Evolutionary conservation across 257 asterid species (phyloP), one percentile per base, ranked within the genome.

Genomic region (Solanum lycopersicoides): DNA sequence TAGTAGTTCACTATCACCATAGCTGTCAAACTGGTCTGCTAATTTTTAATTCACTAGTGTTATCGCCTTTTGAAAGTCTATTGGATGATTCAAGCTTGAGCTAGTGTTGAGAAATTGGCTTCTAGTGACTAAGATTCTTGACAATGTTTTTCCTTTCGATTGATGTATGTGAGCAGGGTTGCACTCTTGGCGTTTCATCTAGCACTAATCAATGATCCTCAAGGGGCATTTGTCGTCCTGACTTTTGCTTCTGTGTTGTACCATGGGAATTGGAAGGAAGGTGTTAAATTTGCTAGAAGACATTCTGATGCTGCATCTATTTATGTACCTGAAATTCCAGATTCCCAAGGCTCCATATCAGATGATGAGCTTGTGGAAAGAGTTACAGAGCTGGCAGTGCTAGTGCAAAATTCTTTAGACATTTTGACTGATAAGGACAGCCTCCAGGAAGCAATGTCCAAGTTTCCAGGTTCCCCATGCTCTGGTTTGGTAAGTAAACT

Each of bases 201-300:
- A 79, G 95, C 97, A 86, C 89, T 96, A 86, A 89, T 89, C 84
- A 87, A 83, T 85, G 90, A 92, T 85, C 99, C 99, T 83, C 95
- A 93, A 89, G 91, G 89, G 77, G 91, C 93, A 83, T 89, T 91
- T 30, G 95, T 96, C 87, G 93, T 94, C 90, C 91, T 93, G 93
- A 91, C 98, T 87, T 92, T 95, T 88, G 99, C 97, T 86, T 95
- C 98, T 76, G 93, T 96, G 85, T 95, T 97, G 86, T 90, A 90
- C 89, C 94, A 90, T 87, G 95, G 96, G 89, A 88, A 92, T 10
- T 93, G 97, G 98, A 88, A 86, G 75, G 90, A 92, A 87, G 94
- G 98, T 88, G 90, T 93, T 75, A 72, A 84, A 83, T 92, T 91
- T 92, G 96, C 98, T 1, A 93, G 93, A 92, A 73, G 89, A 89